Base-by-base conservation (phyloP, 2,329 filamentous ascomycete genomes). In the Stenocarpella maydis region DNA sequence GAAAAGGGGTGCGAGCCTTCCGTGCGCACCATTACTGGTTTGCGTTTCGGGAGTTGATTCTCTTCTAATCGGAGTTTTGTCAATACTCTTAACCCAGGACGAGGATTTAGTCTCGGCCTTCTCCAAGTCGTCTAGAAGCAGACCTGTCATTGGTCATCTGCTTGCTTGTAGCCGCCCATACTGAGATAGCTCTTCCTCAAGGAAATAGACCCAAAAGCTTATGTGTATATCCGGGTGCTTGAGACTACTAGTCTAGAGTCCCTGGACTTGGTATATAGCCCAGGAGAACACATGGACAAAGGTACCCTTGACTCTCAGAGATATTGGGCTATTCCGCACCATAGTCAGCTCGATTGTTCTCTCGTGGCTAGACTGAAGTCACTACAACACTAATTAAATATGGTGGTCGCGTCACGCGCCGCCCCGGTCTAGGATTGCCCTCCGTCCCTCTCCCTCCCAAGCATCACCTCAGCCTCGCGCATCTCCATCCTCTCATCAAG, bases 401-500 rank as follows among this genome's bases (percentile, higher is more conserved):
- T n/a, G n/a, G n/a, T n/a, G n/a, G n/a, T n/a, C n/a, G n/a, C n/a
- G n/a, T 9, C 31, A 34, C 31, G 4, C 31, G 31, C 31, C 31
- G 31, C 31, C 31, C 31, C 17, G 6, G n/a, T 24, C 43, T 60
- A 61, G 0, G 26, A 31, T 17, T 34, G 47, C 7, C 65, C 37
- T 41, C 47, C 69, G 70, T 70, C 49, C 60, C 49, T 71, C 10
- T 55, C 67, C 17, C 58, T 60, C 55, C 70, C 71, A 50, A 74
- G 71, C 55, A 74, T 69, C 5, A 74, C 69, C 37, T 76, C 73
- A 21, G 72, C 74, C 52, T 79, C 76, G 31, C 75, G 72, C 21
- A 76, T 72, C 45, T 78, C 76, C 69, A 79, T 74, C 28, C 73
- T 69, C 68, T 75, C 74, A 37, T 75, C 73, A 7, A 73, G 70